Conservation (phyloP, 176 grass and related monocot species). For the Elymus sibiricus region DNA sequence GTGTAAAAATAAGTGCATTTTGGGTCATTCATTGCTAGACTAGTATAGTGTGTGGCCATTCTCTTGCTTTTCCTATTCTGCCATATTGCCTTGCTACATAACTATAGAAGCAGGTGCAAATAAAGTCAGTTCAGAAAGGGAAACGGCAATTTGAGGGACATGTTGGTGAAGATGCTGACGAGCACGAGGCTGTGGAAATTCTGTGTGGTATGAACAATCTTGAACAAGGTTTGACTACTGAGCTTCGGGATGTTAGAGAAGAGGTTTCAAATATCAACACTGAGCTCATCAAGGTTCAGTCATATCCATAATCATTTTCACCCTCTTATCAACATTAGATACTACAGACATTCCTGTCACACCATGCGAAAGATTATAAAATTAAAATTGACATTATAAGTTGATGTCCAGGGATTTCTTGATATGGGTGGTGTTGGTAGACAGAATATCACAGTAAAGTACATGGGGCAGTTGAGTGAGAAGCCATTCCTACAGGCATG, state of each 20-base stretch:
- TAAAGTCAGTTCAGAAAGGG: background rate
- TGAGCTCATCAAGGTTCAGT: background rate
- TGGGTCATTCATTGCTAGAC: background rate
- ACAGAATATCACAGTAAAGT: constrained; percentile 13
- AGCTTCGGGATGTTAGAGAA: background rate
- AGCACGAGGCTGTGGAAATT: background rate
- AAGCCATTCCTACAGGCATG: constrained; percentile 17
- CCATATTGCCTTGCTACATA: background rate
- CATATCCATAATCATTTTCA: background rate
- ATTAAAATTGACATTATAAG: background rate
- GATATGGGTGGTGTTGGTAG: background rate
- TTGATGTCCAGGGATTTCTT: background rate
- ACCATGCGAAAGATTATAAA: background rate
- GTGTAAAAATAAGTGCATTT: background rate
- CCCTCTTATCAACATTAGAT: background rate
- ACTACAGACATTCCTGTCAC: background rate
- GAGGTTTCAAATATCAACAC: background rate
- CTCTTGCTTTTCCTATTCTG: background rate
- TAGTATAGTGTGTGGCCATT: no score
- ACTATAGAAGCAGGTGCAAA: background rate
- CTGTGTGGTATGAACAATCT: background rate
- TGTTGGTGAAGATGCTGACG: background rate
- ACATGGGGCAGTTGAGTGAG: constrained; percentile 17
- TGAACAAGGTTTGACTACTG: background rate
- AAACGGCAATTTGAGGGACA: background rate